Conservation (phyloP, 352 stramenopile species). For the Phytopythium aichiense region DNA sequence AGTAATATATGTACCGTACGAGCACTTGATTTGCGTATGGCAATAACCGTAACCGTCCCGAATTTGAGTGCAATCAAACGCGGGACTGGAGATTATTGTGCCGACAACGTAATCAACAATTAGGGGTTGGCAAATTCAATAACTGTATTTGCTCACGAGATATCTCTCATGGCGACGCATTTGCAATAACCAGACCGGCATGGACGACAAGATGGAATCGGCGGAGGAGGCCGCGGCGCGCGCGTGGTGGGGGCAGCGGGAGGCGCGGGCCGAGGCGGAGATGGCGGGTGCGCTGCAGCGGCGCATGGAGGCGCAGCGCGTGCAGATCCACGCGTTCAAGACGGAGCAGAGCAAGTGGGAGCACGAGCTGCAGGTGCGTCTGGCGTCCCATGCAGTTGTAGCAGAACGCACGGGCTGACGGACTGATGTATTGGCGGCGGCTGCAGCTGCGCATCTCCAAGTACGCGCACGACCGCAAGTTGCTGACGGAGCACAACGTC, state of each 20-base stretch:
- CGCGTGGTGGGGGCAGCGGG: conserved; percentile 55
- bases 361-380: conserved; percentile 55
- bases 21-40: no score
- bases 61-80: no score
- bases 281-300: conserved; percentile 47
- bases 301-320: conserved; percentile 65
- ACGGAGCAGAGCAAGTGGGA: conserved; percentile 82
- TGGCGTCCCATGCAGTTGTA: no score
- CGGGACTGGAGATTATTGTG: no score
- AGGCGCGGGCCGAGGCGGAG: conserved; percentile 50
- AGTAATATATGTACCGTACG: no score
- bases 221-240: conserved; percentile 33
- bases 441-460: conserved; percentile 64
- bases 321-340: conserved; percentile 76
- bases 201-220: not conserved
- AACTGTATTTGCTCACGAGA: no score
- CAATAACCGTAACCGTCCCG: no score
- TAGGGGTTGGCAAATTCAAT: no score
- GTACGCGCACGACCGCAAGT: conserved; percentile 74
- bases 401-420: not conserved
- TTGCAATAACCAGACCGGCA: not conserved
- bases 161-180: no score
- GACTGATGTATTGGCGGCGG: not conserved
- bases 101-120: no score
- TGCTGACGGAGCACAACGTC: conserved; percentile 79